Evolutionary conservation across 1,139 yeast genomes (phyloP).

Genomic region (Hansenula sp.): DNA sequence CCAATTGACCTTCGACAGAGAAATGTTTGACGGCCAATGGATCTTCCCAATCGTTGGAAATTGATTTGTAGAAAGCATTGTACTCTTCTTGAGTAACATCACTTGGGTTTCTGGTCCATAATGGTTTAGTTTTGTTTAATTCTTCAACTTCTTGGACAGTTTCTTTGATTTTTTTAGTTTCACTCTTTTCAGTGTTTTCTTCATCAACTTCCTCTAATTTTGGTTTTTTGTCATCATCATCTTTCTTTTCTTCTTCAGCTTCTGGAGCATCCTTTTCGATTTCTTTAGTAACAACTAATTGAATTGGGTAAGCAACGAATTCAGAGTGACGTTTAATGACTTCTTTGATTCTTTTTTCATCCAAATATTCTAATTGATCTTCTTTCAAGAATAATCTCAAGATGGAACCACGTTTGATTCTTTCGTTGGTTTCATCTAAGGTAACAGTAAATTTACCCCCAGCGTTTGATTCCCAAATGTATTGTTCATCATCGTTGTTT

Average conservation of each 20-base stretch:
- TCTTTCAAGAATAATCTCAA: slow-evolving; percentile 97
- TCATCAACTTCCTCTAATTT: slow-evolving; percentile 59
- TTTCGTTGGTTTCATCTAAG: slow-evolving; percentile 82
- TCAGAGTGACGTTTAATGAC: slow-evolving; percentile 99
- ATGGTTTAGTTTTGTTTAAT: slow-evolving; percentile 97
- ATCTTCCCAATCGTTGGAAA: slow-evolving; percentile 99
- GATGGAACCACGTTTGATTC: slow-evolving; percentile 90
- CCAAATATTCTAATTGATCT: slow-evolving; percentile 98
- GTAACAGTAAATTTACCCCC: slow-evolving; percentile 99
- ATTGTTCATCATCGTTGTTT: slow-evolving; percentile 99
- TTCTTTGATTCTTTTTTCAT: slow-evolving; percentile 99
- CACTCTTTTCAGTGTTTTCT: slow-evolving; percentile 58
- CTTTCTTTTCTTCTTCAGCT: slow-evolving; percentile 60
- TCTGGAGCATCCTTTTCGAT: slow-evolving; percentile 93
- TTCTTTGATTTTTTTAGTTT: slow-evolving; percentile 70
- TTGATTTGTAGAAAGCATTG: slow-evolving; percentile 98
- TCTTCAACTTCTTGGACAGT: slow-evolving; percentile 91
- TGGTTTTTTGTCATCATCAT: slow-evolving; percentile 43
- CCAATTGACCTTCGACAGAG: slow-evolving; percentile 99
- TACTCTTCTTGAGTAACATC: slow-evolving; percentile 98
- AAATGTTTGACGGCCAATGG: slow-evolving; percentile 99
- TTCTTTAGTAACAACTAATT: slow-evolving; percentile 97
- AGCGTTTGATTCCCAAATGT: slow-evolving; percentile 99
- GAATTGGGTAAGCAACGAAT: slow-evolving; percentile 98
- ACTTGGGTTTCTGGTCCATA: slow-evolving; percentile 99